Evolutionary conservation across 202 grass and related monocot genomes (phyloP).

Genomic region (Dendrocalamus latiflorus): DNA sequence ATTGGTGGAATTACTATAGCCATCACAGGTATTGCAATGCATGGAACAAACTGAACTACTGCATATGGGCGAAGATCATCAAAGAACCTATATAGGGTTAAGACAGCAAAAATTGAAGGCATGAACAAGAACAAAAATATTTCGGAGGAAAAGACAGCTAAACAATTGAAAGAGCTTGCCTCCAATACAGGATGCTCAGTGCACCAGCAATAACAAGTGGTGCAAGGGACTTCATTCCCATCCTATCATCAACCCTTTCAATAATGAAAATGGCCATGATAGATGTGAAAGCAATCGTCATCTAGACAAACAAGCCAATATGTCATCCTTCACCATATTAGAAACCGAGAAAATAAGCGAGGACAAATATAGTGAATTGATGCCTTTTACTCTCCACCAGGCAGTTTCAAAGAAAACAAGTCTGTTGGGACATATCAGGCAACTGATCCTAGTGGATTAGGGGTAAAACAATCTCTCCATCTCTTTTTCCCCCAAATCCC

Average conservation of each 20-base stretch:
- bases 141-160: background rate
- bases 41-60: constrained; percentile 78
- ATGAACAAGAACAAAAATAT: background rate
- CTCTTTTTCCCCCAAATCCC: background rate
- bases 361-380: background rate
- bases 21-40: constrained; percentile 86
- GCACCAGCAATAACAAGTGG: constrained; percentile 76
- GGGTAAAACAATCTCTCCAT: background rate
- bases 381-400: background rate
- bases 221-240: constrained; percentile 63
- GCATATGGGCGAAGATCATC: constrained; percentile 88
- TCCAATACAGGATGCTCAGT: constrained; percentile 95
- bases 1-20: constrained; percentile 94
- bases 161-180: constrained; percentile 41
- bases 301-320: constrained; percentile 41
- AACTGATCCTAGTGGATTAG: background rate
- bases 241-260: constrained; percentile 78
- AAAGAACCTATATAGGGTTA: constrained; percentile 53
- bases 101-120: background rate
- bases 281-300: constrained; percentile 92
- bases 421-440: background rate
- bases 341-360: background rate
- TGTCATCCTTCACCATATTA: background rate
- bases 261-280: constrained; percentile 95
- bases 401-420: background rate